Base-by-base conservation (phyloP, 2,329 filamentous ascomycete species). In the Penicillium sp. region DNA sequence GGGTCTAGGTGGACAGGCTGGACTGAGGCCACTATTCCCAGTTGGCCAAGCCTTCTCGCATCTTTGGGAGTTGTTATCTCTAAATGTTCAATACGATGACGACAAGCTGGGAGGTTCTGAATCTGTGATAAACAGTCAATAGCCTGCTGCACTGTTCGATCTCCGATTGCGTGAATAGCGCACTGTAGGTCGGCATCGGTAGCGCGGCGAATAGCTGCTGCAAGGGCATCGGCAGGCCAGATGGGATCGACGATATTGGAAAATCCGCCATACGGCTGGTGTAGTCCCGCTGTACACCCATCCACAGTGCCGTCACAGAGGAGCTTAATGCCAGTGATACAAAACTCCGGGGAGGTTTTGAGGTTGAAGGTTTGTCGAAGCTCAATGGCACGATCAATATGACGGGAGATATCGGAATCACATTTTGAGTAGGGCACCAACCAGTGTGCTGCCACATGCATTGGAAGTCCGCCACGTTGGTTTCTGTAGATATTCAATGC, bases 241-340 rank as follows among this genome's bases (percentile, higher is more conserved):
- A 81, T 74, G 0, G 78, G 75, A 15, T 75, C 75, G 53, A 68
- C 62, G 9, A 65, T 68, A 35, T 73, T 75, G 12, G 56, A 9
- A 77, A 69, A 1, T 76, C 76, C 25, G 75, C 78, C 41, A 74
- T 82, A 70, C 70, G 67, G 62, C n/a, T 66, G 52, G 3, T 50
- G 43, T 29, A 70, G 46, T 6, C 59, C 61, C 0, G 68, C 68
- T 2, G 67, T 70, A 50, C 68, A 82, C 2, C 77, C 79, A 59
- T 82, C 80, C n/a, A 82, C 72, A 2, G 80, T 77, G 6, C 80
- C 80, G 58, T 82, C 80, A 54, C 75, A 77, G 53, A 82, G 80
- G 21, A 82, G 55, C 58, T 82, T 82, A 60, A 82, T 80, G 3
- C 80, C 80, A 0, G 75, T 73, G 45, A 82, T 74, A 5, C 77